A percentile compares a stretch with the other conserved stretches of the same genome.
Conservation (phyloP, 768 basidiomycete species). For the Russula vinacea region DNA sequence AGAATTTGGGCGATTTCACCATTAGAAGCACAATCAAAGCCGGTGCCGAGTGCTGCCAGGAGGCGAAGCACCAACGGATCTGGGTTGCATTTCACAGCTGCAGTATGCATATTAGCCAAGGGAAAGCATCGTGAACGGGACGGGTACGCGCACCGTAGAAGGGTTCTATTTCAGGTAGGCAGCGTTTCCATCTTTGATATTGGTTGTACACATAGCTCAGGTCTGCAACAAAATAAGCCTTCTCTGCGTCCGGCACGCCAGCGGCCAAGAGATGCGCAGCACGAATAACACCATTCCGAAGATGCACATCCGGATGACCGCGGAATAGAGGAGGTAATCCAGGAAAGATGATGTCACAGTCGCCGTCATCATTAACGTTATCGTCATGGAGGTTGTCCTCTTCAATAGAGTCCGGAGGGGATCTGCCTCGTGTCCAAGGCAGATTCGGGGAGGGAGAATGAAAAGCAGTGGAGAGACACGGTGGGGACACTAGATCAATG, state of each 20-base stretch:
- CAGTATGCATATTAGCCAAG: constrained; percentile 59
- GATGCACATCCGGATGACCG: constrained; percentile 71
- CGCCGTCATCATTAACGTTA: constrained; percentile 9
- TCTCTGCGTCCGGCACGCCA: constrained; percentile 73
- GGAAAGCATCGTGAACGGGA: constrained; percentile 32
- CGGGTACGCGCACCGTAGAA: constrained; percentile 73
- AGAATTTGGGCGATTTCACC: constrained; percentile 86
- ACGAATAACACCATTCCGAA: constrained; percentile 72
- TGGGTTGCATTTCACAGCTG: constrained; percentile 97
- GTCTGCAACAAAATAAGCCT: constrained; percentile 96
- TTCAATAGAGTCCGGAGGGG: neutral
- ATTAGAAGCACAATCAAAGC: constrained; percentile 97
- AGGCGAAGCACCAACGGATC: constrained; percentile 92
- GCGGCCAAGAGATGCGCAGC: constrained; percentile 51
- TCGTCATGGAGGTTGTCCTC: neutral
- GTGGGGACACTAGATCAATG: constrained; percentile 36
- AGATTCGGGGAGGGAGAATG: constrained; percentile 32
- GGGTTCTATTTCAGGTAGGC: constrained; percentile 83
- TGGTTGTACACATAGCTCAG: constrained; percentile 83
- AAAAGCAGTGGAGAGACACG: constrained; percentile 18
- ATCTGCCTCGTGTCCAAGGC: neutral
- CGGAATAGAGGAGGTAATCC: constrained; percentile 62
- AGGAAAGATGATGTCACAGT: constrained; percentile 50
- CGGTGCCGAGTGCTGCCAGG: constrained; percentile 83
- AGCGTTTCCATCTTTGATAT: constrained; percentile 74